Evolutionary conservation across 2,329 filamentous ascomycete genomes (phyloP).

Genomic region (Fusarium sp.): DNA sequence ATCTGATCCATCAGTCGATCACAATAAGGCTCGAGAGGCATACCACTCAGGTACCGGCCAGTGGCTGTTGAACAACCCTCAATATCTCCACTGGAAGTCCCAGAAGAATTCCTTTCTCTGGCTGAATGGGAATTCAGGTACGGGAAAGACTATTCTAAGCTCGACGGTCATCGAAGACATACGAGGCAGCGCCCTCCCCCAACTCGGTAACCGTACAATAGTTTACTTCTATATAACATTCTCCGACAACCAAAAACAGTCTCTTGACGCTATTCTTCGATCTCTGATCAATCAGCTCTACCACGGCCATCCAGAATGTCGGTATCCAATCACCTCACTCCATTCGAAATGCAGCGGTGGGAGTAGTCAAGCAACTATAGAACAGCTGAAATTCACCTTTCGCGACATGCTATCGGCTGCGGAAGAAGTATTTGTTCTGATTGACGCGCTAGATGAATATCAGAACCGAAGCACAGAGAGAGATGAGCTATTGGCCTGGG

Average conservation of each 20-base stretch:
- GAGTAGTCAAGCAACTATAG: no score
- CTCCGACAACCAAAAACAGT: rapidly evolving
- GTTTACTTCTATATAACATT: background rate
- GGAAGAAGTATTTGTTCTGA: no score
- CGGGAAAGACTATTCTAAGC: rapidly evolving
- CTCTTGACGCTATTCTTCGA: rapidly evolving
- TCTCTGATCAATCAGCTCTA: background rate
- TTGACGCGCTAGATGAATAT: no score
- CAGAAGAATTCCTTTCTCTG: rapidly evolving
- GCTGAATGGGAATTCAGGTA: rapidly evolving
- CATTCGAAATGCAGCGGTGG: no score
- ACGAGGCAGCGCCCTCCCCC: rapidly evolving
- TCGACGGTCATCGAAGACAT: background rate
- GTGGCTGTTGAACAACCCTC: rapidly evolving
- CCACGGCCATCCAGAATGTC: no score
- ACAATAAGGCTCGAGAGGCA: rapidly evolving
- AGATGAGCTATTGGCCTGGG: no score
- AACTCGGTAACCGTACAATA: no score
- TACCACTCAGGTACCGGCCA: rapidly evolving
- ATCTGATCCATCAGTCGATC: rapidly evolving
- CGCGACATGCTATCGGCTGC: no score
- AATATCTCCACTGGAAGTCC: rapidly evolving
- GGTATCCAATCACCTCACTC: no score
- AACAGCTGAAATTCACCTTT: no score
- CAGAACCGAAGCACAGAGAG: no score